A percentile compares a stretch with the other conserved stretches of the same genome.
Evolutionary conservation across 129 eudicot genomes (phyloP).

Genomic region (Flaveria sonorensis): DNA sequence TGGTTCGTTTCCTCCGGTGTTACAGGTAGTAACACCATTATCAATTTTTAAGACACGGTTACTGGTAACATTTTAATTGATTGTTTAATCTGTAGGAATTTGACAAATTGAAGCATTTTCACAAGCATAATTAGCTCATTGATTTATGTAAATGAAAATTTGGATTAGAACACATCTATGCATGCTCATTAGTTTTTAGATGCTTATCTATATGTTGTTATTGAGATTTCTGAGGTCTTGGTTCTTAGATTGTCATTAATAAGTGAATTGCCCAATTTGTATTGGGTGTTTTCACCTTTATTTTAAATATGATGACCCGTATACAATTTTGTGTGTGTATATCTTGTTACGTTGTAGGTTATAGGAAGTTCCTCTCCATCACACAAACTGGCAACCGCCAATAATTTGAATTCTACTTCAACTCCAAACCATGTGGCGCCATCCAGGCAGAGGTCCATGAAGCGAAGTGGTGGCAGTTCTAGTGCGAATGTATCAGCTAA

Average conservation of each 20-base stretch:
- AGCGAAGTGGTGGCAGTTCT: slow-evolving; percentile 57
- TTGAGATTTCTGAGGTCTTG: background rate
- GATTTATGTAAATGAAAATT: slow-evolving; percentile 9
- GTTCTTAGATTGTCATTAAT: background rate
- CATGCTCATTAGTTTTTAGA: background rate
- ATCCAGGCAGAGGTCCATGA: slow-evolving; percentile 57
- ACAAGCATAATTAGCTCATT: background rate
- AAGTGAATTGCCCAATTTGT: background rate
- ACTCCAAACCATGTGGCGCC: slow-evolving; percentile 53
- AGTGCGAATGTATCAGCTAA: slow-evolving; percentile 44
- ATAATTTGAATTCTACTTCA: slow-evolving; percentile 44
- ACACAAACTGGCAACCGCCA: slow-evolving; percentile 42
- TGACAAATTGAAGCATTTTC: background rate
- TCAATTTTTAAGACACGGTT: background rate
- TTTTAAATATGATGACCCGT: slow-evolving; percentile 8
- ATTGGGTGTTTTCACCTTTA: background rate
- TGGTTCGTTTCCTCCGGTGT: slow-evolving; percentile 37
- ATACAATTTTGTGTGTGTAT: slow-evolving; percentile 4
- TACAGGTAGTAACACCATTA: slow-evolving; percentile 47
- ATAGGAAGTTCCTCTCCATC: slow-evolving; percentile 53
- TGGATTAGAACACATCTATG: background rate
- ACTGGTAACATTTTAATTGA: background rate
- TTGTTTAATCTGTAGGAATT: slow-evolving; percentile 15
- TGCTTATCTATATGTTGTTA: background rate
- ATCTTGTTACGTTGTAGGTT: slow-evolving; percentile 37